Conservation (phyloP, 257 asterid genomes). For the Nicotiana otophora region DNA sequence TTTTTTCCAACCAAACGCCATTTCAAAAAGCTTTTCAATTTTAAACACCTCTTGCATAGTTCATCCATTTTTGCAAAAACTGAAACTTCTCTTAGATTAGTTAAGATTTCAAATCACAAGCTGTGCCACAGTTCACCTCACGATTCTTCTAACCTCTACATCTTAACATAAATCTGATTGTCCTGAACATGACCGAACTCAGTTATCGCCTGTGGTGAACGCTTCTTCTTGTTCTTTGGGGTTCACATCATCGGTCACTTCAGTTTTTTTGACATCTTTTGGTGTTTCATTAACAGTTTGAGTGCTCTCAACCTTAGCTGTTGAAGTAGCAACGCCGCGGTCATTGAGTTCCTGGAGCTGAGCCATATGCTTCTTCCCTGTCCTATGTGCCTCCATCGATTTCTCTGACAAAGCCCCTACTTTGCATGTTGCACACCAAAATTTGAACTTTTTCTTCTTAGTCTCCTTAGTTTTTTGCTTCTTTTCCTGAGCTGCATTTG, state of each 20-base stretch:
- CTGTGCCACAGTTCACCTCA: not conserved
- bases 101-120: not conserved
- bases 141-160: not conserved
- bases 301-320: not conserved
- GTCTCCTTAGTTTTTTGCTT: not conserved
- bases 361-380: conserved; percentile 45
- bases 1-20: not conserved
- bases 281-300: not conserved
- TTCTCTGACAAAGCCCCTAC: conserved; percentile 21
- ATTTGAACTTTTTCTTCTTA: conserved; percentile 9
- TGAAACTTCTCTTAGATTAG: not conserved
- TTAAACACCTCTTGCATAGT: too few relatives aligned
- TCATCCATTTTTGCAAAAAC: not conserved
- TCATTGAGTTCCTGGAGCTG: conserved; percentile 7
- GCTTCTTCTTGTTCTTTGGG: not conserved
- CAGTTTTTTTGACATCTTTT: not conserved
- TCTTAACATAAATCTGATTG: not conserved
- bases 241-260: not conserved
- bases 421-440: conserved; percentile 59
- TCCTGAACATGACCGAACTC: not conserved
- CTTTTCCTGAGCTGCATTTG: conserved; percentile 3
- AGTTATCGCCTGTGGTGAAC: not conserved
- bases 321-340: not conserved
- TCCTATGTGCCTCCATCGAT: conserved; percentile 30
- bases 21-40: not conserved